phyloP scores from a whole-genome alignment of 2,329 filamentous ascomycete genomes.

The Paecilomyces sp. region DNA sequence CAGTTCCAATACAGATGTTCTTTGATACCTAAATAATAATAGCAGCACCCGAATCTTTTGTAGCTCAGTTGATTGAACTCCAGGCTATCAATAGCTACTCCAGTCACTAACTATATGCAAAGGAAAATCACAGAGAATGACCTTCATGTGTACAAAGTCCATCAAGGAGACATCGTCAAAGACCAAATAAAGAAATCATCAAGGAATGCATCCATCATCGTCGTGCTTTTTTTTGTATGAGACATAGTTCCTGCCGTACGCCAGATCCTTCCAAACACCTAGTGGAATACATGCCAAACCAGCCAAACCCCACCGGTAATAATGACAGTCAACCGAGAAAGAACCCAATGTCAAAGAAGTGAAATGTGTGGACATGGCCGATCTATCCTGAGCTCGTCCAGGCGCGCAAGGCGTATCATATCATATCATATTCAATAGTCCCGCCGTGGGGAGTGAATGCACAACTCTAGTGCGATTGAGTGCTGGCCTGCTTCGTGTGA shows the following conservation, averaged over 20 bases:
- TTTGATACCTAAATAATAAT: neutral
- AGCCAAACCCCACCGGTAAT: neutral
- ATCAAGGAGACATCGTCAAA: neutral
- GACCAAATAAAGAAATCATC: neutral
- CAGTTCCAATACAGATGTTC: neutral
- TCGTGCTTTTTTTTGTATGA: neutral
- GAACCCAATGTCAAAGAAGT: neutral
- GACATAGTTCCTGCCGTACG: neutral
- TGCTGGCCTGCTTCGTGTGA: constrained; percentile 17
- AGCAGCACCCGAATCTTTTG: neutral
- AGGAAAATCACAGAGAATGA: neutral
- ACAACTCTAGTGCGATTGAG: constrained; percentile 6
- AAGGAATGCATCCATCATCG: neutral
- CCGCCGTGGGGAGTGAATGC: neutral
- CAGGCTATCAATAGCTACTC: neutral
- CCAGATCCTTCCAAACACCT: neutral
- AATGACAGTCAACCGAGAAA: neutral
- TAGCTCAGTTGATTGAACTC: neutral
- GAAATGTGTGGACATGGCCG: neutral
- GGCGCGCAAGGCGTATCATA: neutral
- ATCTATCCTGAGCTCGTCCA: neutral
- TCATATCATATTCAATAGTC: neutral
- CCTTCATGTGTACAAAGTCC: neutral
- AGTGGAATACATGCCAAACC: neutral
- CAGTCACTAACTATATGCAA: neutral